Percentiles rank a stretch among this genome's conserved stretches.
phyloP scores from a whole-genome alignment of 306 rosid genomes.

The Hylodesmum podocarpum region DNA sequence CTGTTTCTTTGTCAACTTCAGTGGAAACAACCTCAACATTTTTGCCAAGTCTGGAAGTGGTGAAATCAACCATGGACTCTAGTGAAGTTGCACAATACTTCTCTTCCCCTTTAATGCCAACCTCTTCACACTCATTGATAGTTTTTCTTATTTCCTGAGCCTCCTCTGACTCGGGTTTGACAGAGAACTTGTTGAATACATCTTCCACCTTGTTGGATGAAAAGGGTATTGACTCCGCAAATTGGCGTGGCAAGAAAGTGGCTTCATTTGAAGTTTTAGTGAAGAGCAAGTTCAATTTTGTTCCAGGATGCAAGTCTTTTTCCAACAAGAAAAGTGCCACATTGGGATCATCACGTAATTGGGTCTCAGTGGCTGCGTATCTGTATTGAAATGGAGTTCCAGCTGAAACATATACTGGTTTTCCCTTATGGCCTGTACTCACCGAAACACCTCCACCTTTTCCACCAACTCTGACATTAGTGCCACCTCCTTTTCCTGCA shows the following conservation, averaged over 20 bases:
- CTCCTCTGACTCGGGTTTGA: slow-evolving; percentile 47
- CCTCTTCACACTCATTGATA: slow-evolving; percentile 56
- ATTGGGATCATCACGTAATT: slow-evolving; percentile 55
- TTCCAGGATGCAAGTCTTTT: slow-evolving; percentile 45
- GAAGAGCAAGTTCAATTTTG: slow-evolving; percentile 54
- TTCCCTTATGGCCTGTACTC: slow-evolving; percentile 52
- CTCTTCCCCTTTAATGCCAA: slow-evolving; percentile 52
- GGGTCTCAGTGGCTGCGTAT: slow-evolving; percentile 56
- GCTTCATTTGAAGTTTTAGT: slow-evolving; percentile 30
- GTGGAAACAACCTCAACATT: slow-evolving; percentile 58
- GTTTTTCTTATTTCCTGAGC: slow-evolving; percentile 48
- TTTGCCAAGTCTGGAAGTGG: slow-evolving; percentile 65
- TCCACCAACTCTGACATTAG: slow-evolving; percentile 43
- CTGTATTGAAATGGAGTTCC: fast-evolving
- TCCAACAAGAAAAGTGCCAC: slow-evolving; percentile 74
- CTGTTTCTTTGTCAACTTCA: slow-evolving; percentile 43
- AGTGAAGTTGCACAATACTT: slow-evolving; percentile 83
- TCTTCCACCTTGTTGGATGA: slow-evolving; percentile 52
- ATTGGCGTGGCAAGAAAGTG: slow-evolving; percentile 54
- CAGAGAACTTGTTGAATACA: slow-evolving; percentile 37
- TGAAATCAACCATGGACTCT: slow-evolving; percentile 84
- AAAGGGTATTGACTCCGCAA: slow-evolving; percentile 55
- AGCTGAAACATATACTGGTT: slow-evolving; percentile 52
- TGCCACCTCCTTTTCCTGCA: slow-evolving; percentile 42
- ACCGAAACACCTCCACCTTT: slow-evolving; percentile 76